Evolutionary conservation across 1,284 basidiomycete species (phyloP).

Genomic region (Anthracocystis panici-leucophaei): DNA sequence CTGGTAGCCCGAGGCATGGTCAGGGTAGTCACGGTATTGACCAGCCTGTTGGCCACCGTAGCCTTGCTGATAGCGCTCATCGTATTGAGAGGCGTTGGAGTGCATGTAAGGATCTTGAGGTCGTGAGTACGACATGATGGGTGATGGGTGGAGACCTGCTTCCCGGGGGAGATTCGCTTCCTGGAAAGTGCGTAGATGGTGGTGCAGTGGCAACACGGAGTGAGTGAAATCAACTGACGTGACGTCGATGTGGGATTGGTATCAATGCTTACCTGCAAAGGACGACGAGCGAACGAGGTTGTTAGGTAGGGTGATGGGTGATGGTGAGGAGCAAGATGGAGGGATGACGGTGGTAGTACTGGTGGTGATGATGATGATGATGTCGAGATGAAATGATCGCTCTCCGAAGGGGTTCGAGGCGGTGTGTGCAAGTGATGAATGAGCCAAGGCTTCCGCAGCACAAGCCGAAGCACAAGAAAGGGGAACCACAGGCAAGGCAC

Average conservation of each 20-base stretch:
- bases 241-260: not conserved
- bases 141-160: constrained; percentile 21
- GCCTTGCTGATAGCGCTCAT: constrained; percentile 56
- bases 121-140: constrained; percentile 60
- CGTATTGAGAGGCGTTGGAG: constrained; percentile 65
- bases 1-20: constrained; percentile 45
- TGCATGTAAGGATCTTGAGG: constrained; percentile 64
- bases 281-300: constrained; percentile 18
- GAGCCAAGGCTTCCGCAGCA: constrained; percentile 14
- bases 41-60: constrained; percentile 19
- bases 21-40: constrained; percentile 53
- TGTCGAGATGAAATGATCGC: not conserved
- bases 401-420: not conserved
- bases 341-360: constrained; percentile 4
- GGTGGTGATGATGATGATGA: constrained; percentile 8
- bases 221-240: not conserved
- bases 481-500: not conserved
- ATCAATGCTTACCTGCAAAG: constrained; percentile 14
- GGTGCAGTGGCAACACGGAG: not conserved
- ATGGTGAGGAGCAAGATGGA: too few relatives aligned
- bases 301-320: constrained; percentile 7
- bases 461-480: constrained; percentile 11
- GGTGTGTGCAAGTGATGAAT: constrained; percentile 8
- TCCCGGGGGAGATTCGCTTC: constrained; percentile 19
- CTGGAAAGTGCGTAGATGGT: not conserved